phyloP scores from a whole-genome alignment of 129 eudicot genomes.

The Lactuca sativa region DNA sequence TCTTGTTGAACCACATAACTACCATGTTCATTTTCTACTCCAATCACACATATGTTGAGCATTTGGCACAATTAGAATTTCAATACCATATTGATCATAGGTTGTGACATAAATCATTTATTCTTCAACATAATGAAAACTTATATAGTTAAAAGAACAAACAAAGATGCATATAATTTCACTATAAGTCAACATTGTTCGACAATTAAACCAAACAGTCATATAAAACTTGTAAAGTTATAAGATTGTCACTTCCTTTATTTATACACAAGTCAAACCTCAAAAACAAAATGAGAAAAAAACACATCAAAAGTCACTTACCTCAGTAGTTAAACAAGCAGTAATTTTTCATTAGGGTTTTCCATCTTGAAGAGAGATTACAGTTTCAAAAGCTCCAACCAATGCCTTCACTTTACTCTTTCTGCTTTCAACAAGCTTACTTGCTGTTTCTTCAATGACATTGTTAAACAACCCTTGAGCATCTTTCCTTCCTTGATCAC shows the following conservation, averaged over 20 bases:
- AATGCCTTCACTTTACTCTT: conserved; percentile 94
- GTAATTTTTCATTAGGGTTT: conserved; percentile 31
- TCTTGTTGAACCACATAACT: too few relatives aligned
- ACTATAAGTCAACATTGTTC: conserved; percentile 6
- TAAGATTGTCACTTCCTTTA: conserved; percentile 28
- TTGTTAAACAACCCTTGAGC: conserved; percentile 67
- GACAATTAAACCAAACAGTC: conserved; percentile 17
- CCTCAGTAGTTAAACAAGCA: conserved; percentile 17
- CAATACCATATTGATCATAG: too few relatives aligned
- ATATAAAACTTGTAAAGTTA: not conserved
- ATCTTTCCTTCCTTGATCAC: conserved; percentile 67
- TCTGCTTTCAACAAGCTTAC: conserved; percentile 74
- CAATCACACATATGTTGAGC: too few relatives aligned
- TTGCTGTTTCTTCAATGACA: conserved; percentile 91
- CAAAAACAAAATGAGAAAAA: conserved; percentile 1
- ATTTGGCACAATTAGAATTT: too few relatives aligned
- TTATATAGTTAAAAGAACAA: not conserved
- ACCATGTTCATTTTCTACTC: too few relatives aligned
- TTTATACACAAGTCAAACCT: conserved; percentile 16
- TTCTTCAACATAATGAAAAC: not conserved
- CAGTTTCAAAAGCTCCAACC: conserved; percentile 98
- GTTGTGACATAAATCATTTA: too few relatives aligned
- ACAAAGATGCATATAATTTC: not conserved
- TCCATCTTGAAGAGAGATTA: conserved; percentile 78
- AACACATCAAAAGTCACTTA: conserved; percentile 17